A percentile compares a stretch with the other conserved stretches of the same genome.
Evolutionary conservation across 2,329 filamentous ascomycete genomes (phyloP).

Genomic region (Aquanectria penicillioides): DNA sequence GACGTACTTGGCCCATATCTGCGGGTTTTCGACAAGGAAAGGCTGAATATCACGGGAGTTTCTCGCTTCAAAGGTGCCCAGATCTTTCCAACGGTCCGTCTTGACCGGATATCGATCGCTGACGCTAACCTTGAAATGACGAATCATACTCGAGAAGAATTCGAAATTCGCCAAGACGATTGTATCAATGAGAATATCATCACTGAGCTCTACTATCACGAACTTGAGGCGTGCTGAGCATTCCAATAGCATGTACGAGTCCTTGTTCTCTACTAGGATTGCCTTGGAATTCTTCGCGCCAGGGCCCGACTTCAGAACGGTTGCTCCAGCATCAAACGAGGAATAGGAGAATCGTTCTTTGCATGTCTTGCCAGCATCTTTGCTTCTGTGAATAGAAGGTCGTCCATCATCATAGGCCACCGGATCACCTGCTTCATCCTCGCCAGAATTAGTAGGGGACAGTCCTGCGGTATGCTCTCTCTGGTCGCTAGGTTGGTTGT

Average conservation of each 20-base stretch:
- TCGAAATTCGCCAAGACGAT: constrained; percentile 98
- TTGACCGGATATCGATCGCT: constrained; percentile 96
- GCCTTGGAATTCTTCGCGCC: constrained; percentile 89
- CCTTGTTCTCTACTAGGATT: constrained; percentile 95
- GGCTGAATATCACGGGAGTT: constrained; percentile 95
- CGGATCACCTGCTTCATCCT: constrained; percentile 48
- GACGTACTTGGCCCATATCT: constrained; percentile 95
- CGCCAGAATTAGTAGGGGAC: constrained; percentile 20
- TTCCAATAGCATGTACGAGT: constrained; percentile 97
- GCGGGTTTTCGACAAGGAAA: constrained; percentile 91
- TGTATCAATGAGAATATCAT: constrained; percentile 87
- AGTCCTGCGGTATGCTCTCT: constrained; percentile 1
- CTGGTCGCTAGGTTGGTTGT: constrained; percentile 30
- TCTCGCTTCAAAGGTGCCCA: constrained; percentile 89
- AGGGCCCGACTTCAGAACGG: constrained; percentile 87
- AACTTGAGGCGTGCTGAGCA: constrained; percentile 91
- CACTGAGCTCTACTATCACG: constrained; percentile 92
- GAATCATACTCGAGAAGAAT: constrained; percentile 98
- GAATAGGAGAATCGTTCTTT: constrained; percentile 98
- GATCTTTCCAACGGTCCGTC: constrained; percentile 86
- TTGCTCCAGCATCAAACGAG: constrained; percentile 96
- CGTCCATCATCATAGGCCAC: constrained; percentile 59
- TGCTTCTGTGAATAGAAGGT: constrained; percentile 74
- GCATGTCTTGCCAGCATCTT: constrained; percentile 96
- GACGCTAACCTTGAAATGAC: constrained; percentile 89